Evolutionary conservation across 805 yeast species (phyloP), one percentile per base, ranked within the genome.

Genomic region (Wickerhamomyces ciferrii): DNA sequence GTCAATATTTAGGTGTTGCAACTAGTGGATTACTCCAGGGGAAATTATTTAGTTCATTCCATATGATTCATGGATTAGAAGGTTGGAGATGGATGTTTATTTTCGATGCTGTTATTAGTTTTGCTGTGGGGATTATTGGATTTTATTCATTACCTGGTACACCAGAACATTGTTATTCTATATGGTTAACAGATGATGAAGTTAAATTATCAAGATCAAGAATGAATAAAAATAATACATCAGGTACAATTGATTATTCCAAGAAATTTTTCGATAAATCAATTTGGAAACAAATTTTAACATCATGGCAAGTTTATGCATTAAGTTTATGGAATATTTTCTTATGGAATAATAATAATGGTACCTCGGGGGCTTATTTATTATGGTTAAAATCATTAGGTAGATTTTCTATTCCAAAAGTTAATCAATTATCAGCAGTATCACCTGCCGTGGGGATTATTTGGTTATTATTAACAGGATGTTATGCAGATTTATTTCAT

Each of bases 51-150:
- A 56, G 66, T 44, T 58, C 62, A 27, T 57, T 78, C 51, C 65
- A 68, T 44, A 78, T 76, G 43, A 66, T 61, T 7, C 60, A 61
- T 39, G 83, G 82, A 2, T 56, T 74, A 24, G 69, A 72, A 6
- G 76, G 81, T 19, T 83, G 88, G 88, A 73, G 81, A 61, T 83
- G 87, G 88, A 74, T 80, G 64, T 79, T 78, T 54, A 72, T 82
- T 43, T 71, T 83, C 46, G 87, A 83, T 60, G 84, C 87, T 21
- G 64, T 81, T 46, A 72, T 84, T 42, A 79, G 86, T 1, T 56
- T 82, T 32, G 77, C 70, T 2, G 75, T 83, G 31, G 84, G 83
- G 8, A n/a, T 83, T 9, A 53, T 78, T 43, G 85, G 84, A 0
- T 68, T 72, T 48, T 75, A 75, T 54, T 52, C 69, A 50, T 61